Conservation (phyloP, 2,329 filamentous ascomycete genomes). For the Tolypocladium ophioglossoides region DNA sequence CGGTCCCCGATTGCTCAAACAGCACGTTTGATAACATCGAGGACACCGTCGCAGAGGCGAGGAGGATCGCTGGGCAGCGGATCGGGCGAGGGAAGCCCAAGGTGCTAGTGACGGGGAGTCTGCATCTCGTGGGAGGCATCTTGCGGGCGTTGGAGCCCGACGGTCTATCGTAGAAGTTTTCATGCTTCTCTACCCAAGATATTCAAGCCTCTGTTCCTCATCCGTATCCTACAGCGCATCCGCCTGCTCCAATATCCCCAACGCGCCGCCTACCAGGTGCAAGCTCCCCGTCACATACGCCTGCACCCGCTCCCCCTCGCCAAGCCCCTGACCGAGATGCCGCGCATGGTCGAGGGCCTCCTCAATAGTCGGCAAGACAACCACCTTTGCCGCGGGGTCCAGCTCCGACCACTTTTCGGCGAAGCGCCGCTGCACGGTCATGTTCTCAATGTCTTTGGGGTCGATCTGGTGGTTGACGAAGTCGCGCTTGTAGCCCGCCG, state of each 20-base stretch:
- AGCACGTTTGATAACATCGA: constrained; percentile 57
- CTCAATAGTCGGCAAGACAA: constrained; percentile 41
- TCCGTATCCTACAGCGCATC: constrained; percentile 26
- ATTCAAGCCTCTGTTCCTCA: background rate
- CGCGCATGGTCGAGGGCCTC: constrained; percentile 41
- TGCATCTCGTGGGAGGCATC: constrained; percentile 74
- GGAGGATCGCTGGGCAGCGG: constrained; percentile 19
- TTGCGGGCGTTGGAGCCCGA: constrained; percentile 57
- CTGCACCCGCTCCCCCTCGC: constrained; percentile 26
- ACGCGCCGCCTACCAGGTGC: constrained; percentile 47
- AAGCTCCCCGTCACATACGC: constrained; percentile 52
- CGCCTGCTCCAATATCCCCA: constrained; percentile 36
- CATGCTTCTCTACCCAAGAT: background rate
- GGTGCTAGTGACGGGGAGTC: constrained; percentile 69
- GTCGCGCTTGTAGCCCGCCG: constrained; percentile 42
- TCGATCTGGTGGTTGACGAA: constrained; percentile 47
- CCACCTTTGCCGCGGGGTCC: constrained; percentile 34
- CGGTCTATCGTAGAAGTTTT: constrained; percentile 17
- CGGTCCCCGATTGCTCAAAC: constrained; percentile 35
- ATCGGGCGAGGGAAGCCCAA: constrained; percentile 22
- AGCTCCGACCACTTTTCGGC: constrained; percentile 39
- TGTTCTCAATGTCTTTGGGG: constrained; percentile 37
- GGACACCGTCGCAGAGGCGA: constrained; percentile 53
- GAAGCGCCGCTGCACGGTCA: constrained; percentile 42
- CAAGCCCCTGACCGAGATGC: constrained; percentile 17